These are phyloP conservation scores for Lepidium africanum DNA, from an alignment of 345 rosid species.

Conservation along the genomic window DNA sequence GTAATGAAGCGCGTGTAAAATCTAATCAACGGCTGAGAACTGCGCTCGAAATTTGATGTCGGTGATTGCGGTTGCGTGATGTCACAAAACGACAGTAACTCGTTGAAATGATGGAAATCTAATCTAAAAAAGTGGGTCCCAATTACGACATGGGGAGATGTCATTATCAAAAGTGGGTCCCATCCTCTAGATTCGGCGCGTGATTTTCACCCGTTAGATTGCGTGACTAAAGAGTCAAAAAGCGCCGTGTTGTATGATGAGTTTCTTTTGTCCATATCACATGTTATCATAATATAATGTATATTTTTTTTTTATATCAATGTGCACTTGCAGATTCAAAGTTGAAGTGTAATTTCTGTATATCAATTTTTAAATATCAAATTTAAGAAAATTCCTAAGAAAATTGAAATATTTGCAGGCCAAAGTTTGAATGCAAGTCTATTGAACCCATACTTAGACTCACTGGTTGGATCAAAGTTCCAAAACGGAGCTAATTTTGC, in stretches of 20 bases:
- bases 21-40: neutral
- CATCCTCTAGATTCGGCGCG: conserved; percentile 3
- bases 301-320: neutral
- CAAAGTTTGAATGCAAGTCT: conserved; percentile 64
- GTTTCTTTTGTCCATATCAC: neutral
- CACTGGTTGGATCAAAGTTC: conserved; percentile 54
- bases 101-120: conserved; percentile 8
- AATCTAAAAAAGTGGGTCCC: conserved; percentile 17
- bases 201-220: conserved; percentile 8
- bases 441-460: conserved; percentile 64
- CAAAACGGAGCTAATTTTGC: conserved; percentile 72
- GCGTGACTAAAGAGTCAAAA: conserved; percentile 13
- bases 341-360: neutral
- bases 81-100: conserved; percentile 6
- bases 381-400: neutral
- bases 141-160: neutral
- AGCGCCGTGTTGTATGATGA: conserved; percentile 1
- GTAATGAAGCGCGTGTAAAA: neutral
- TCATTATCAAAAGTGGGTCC: neutral
- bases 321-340: neutral
- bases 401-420: conserved; percentile 44
- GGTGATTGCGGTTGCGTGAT: conserved; percentile 17
- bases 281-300: neutral
- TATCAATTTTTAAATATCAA: neutral
- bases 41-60: conserved; percentile 3